These are phyloP conservation scores for Talaromyces funiculosus DNA, from an alignment of 2,329 filamentous ascomycete genomes.

Conservation along the genomic window DNA sequence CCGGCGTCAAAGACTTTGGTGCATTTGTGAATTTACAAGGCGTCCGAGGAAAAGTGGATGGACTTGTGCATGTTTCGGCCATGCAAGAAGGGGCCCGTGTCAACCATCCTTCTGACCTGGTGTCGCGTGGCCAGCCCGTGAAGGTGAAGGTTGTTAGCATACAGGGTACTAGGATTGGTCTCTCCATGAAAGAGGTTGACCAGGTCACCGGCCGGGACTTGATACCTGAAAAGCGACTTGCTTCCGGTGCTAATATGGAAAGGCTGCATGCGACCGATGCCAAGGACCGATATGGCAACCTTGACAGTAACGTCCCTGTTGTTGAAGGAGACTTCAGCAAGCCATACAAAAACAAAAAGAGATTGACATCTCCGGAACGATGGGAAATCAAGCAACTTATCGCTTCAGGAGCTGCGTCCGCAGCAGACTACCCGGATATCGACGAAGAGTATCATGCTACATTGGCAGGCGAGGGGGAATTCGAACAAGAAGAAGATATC, in stretches of 20 bases:
- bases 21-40: constrained; percentile 89
- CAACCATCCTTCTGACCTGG: constrained; percentile 83
- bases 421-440: constrained; percentile 87
- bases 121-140: constrained; percentile 73
- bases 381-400: constrained; percentile 98
- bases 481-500: constrained; percentile 92
- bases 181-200: constrained; percentile 97
- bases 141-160: constrained; percentile 91
- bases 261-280: constrained; percentile 54
- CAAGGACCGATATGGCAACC: constrained; percentile 53
- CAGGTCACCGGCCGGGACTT: constrained; percentile 81
- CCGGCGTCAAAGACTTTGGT: constrained; percentile 90
- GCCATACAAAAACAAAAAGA: constrained; percentile 66
- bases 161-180: constrained; percentile 71
- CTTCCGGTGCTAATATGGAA: constrained; percentile 86
- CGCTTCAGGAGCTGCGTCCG: constrained; percentile 87
- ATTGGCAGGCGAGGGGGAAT: constrained; percentile 74
- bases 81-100: constrained; percentile 80
- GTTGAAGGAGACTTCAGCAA: constrained; percentile 59
- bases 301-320: constrained; percentile 53
- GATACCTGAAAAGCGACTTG: constrained; percentile 68
- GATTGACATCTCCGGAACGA: constrained; percentile 91
- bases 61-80: constrained; percentile 87
- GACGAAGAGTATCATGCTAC: constrained; percentile 91
- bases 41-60: constrained; percentile 82